Percentiles rank a stretch among this genome's conserved stretches.
These are phyloP conservation scores for Apium graveolens DNA, from an alignment of 129 eudicot genomes.

Conservation along the genomic window DNA sequence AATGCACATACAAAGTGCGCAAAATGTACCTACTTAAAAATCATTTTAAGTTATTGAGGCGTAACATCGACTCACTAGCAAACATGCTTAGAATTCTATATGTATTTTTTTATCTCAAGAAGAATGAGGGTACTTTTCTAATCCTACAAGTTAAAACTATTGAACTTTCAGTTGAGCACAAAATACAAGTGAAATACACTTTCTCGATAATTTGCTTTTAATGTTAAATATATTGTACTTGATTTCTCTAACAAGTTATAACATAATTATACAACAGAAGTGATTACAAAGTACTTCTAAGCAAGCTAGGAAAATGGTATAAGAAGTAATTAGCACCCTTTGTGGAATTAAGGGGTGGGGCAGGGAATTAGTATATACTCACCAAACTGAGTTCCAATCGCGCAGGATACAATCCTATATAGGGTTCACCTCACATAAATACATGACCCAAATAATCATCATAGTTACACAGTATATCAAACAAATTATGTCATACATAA, in stretches of 20 bases:
- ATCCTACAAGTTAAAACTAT: neutral
- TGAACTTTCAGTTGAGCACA: neutral
- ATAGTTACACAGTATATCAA: neutral
- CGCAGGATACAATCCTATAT: neutral
- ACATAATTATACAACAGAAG: neutral
- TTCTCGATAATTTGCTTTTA: neutral
- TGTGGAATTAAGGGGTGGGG: neutral
- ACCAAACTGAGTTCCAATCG: neutral
- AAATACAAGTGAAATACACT: neutral
- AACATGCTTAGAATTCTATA: neutral
- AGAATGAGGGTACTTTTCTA: neutral
- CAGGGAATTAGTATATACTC: neutral
- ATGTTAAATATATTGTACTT: neutral
- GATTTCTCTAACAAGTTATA: neutral
- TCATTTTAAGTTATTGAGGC: neutral
- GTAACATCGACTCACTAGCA: neutral
- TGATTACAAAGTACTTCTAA: neutral
- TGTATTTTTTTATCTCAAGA: neutral
- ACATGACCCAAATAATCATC: neutral
- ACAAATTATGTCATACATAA: neutral
- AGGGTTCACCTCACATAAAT: neutral
- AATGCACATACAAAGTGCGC: neutral
- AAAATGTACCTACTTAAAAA: neutral
- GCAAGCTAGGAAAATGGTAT: neutral
- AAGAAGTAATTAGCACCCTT: neutral